Evolutionary conservation across 2,329 filamentous ascomycete species (phyloP).

Genomic region (Ascochyta clinopodiicola): DNA sequence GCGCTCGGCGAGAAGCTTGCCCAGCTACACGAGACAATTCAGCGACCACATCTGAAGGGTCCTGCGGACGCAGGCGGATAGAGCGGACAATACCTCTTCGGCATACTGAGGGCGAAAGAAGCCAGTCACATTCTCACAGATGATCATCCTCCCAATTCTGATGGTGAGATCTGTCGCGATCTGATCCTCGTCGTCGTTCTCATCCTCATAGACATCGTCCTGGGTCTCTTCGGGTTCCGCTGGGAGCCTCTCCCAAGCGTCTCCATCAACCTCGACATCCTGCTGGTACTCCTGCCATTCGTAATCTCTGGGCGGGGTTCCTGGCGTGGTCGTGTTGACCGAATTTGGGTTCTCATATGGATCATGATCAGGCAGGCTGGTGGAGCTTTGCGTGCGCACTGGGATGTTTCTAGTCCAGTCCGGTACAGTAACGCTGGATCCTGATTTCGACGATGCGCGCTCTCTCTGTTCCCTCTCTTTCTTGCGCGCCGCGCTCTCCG

Average conservation of each 20-base stretch:
- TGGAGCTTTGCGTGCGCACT: slow-evolving; percentile 38
- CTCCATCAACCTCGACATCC: slow-evolving; percentile 46
- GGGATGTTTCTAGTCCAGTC: slow-evolving; percentile 49
- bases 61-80: slow-evolving; percentile 18
- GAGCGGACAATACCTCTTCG: slow-evolving; percentile 46
- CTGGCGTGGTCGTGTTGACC: slow-evolving; percentile 44
- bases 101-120: slow-evolving; percentile 50
- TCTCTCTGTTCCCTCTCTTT: slow-evolving; percentile 43
- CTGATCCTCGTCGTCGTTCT: slow-evolving; percentile 48
- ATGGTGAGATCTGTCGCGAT: slow-evolving; percentile 48
- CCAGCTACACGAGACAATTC: slow-evolving; percentile 42
- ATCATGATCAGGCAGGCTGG: slow-evolving; percentile 33
- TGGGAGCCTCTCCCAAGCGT: slow-evolving; percentile 46
- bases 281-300: slow-evolving; percentile 51
- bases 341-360: slow-evolving; percentile 37
- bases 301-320: slow-evolving; percentile 48
- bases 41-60: slow-evolving; percentile 23
- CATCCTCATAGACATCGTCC: slow-evolving; percentile 49
- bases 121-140: slow-evolving; percentile 49
- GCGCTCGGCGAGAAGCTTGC: slow-evolving; percentile 47
- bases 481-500: slow-evolving; percentile 47
- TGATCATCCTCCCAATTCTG: slow-evolving; percentile 49
- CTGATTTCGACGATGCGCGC: slow-evolving; percentile 35
- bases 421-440: slow-evolving; percentile 32
- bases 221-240: slow-evolving; percentile 47